These are phyloP conservation scores for Blastobotrys peoriensis DNA, from an alignment of 805 yeast genomes.

Conservation along the genomic window DNA sequence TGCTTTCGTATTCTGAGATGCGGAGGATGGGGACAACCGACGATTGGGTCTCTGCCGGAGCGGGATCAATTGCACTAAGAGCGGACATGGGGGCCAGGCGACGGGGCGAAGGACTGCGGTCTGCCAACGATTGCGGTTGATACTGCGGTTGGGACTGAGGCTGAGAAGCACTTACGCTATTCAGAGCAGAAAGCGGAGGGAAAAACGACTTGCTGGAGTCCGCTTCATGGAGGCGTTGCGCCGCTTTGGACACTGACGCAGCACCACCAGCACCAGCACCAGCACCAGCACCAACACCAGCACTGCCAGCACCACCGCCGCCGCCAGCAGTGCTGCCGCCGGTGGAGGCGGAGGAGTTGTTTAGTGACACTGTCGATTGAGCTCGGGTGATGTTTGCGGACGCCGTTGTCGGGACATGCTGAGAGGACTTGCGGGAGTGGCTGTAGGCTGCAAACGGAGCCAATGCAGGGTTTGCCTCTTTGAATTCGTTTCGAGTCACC, in stretches of 20 bases:
- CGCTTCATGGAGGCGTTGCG: background rate
- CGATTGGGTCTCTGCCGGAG: background rate
- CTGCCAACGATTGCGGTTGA: background rate
- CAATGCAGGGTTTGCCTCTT: slow-evolving; percentile 3
- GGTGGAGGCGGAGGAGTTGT: too few species aligned
- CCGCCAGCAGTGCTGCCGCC: too few species aligned
- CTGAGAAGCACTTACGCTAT: too few species aligned
- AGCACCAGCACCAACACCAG: too few species aligned
- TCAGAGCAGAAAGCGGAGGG: background rate
- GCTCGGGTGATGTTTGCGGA: background rate
- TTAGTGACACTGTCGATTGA: background rate
- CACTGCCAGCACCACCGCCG: too few species aligned
- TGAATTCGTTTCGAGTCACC: background rate
- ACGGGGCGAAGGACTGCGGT: background rate
- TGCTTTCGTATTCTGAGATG: background rate
- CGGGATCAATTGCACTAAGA: too few species aligned
- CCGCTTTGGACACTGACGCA: background rate
- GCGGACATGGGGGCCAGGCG: too few species aligned
- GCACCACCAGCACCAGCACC: background rate
- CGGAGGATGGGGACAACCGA: background rate
- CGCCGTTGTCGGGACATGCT: background rate
- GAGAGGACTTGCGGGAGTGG: background rate
- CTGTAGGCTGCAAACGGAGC: slow-evolving; percentile 2
- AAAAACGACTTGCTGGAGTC: background rate
- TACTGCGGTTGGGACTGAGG: background rate